A percentile compares a stretch with the other conserved stretches of the same genome.
Evolutionary conservation across 768 basidiomycete species (phyloP).

Genomic region (Solioccasus polychromus): DNA sequence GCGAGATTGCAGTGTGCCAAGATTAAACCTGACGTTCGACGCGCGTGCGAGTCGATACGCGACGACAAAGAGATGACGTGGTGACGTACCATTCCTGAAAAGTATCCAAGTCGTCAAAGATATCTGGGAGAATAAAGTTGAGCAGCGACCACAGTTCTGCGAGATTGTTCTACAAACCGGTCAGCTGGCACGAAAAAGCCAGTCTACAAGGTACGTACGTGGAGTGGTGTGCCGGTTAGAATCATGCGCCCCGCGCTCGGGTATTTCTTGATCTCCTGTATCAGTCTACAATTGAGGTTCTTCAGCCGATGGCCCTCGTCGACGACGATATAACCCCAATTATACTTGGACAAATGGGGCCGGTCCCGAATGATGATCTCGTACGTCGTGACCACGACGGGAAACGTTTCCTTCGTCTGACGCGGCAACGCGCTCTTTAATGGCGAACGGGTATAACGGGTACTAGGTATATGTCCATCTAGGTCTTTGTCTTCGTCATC

Average conservation of each 20-base stretch:
- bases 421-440: neutral
- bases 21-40: slow-evolving; percentile 56
- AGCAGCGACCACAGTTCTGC: slow-evolving; percentile 93
- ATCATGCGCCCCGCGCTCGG: slow-evolving; percentile 85
- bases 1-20: slow-evolving; percentile 57
- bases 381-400: slow-evolving; percentile 87
- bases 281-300: slow-evolving; percentile 89
- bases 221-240: slow-evolving; percentile 92
- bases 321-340: slow-evolving; percentile 93
- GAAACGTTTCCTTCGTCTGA: slow-evolving; percentile 48
- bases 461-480: slow-evolving; percentile 18
- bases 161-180: slow-evolving; percentile 80
- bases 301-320: slow-evolving; percentile 95
- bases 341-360: slow-evolving; percentile 57
- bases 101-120: slow-evolving; percentile 84
- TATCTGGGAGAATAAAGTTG: slow-evolving; percentile 93
- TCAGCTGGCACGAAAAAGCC: no score
- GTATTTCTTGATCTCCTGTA: slow-evolving; percentile 88
- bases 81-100: slow-evolving; percentile 81
- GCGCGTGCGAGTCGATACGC: slow-evolving; percentile 4
- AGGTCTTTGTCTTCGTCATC: slow-evolving; percentile 13
- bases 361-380: slow-evolving; percentile 90
- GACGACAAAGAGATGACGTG: neutral
- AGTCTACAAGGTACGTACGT: slow-evolving; percentile 53
- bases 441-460: slow-evolving; percentile 13